phyloP scores from a whole-genome alignment of 78 protist genomes.

The Dictyostelium citrinum region DNA sequence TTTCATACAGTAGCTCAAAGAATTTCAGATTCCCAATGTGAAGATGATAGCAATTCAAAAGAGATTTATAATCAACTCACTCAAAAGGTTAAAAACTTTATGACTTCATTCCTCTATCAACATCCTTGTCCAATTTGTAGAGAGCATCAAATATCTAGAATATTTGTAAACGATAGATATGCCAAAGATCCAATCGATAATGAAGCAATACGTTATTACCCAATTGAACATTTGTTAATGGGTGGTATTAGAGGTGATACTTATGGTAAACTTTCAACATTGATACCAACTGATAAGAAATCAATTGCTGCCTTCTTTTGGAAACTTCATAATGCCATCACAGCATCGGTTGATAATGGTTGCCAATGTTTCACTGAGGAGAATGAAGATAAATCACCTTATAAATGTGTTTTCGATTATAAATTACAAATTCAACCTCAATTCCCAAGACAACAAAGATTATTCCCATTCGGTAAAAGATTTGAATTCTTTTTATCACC shows the following conservation, averaged over 20 bases:
- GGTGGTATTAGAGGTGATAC: slow-evolving; percentile 15
- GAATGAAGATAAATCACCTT: neutral
- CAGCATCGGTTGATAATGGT: neutral
- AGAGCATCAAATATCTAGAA: neutral
- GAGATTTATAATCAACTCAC: neutral
- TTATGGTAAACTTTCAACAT: neutral
- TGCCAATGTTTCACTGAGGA: slow-evolving; percentile 4
- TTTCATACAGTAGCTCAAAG: slow-evolving; percentile 16
- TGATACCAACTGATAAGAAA: neutral
- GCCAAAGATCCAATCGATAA: neutral
- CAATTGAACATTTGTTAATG: slow-evolving; percentile 12
- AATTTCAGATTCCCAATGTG: neutral
- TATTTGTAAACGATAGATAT: neutral
- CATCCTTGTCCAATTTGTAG: slow-evolving; percentile 46
- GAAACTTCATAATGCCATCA: slow-evolving; percentile 7
- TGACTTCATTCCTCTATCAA: neutral
- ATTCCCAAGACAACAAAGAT: slow-evolving; percentile 5
- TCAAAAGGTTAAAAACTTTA: neutral
- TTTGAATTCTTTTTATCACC: slow-evolving; percentile 12
- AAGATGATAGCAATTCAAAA: neutral
- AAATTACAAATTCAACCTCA: neutral
- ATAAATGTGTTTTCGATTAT: neutral
- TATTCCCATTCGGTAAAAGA: neutral
- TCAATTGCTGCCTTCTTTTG: neutral
- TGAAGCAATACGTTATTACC: slow-evolving; percentile 23